Evolutionary conservation across 306 rosid genomes (phyloP), one percentile per base, ranked within the genome.

Genomic region (Parietaria judaica): DNA sequence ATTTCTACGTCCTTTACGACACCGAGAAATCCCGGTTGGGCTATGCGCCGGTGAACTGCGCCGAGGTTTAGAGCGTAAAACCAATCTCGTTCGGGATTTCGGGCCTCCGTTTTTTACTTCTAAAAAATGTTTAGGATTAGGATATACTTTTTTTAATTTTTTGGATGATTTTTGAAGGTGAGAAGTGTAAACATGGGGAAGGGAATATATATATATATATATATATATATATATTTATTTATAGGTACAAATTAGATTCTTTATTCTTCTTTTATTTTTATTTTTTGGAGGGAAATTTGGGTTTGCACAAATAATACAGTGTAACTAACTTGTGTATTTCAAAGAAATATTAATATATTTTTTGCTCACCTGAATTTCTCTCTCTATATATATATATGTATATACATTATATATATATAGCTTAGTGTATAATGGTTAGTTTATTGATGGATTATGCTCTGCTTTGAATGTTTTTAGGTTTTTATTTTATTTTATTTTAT

Each of bases 11-110:
- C 63, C 65, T 86, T 5, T 92, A 88, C 71, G 99, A 92, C 47
- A 79, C 81, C 67, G 81, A 88, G 77, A 92, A 84, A 51, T 88
- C 96, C 6, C 86, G 95, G 76, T 76, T 92, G 15, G 99, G 99
- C 12, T 92, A 67, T 74, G 95, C 90, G 50, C 94, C 96, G n/a
- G 73, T 76, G 94, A 80, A 75, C 4, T 92, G 99, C 66, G 95
- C 90, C 72, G 88, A 88, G 75, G 85, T 83, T 68, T 90, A 41
- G 64, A 44, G 5, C 35, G 23, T 70, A 69, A 68, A 49, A n/a
- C 0, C 6, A 49, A 49, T 7, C 9, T 4, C 13, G 13, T 10
- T 49, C 13, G 2, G 31, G 31, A 23, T 49, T 49, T 49, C 5
- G 13, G 13, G 53, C 6, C 13, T 4, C 31, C 31, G 31, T 49